These are phyloP conservation scores for Nemania sp. DNA, from an alignment of 2,329 filamentous ascomycete genomes.

Conservation along the genomic window DNA sequence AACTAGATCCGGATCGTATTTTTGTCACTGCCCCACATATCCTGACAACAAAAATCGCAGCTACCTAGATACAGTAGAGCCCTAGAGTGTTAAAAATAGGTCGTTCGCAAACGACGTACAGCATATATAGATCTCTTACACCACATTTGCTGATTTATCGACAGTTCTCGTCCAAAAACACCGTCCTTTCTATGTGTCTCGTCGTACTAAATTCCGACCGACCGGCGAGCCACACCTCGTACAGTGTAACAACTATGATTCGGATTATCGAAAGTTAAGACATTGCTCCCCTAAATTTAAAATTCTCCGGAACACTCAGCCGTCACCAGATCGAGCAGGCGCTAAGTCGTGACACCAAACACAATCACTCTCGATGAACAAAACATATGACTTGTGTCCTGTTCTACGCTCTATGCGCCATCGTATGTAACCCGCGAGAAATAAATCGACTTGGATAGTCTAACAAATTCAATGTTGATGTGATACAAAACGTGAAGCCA, in stretches of 20 bases:
- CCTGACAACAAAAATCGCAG: not conserved
- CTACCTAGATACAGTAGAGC: not conserved
- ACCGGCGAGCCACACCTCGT: not conserved
- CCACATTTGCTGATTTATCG: not conserved
- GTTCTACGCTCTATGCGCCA: not conserved
- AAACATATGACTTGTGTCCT: not conserved
- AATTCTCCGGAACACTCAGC: not conserved
- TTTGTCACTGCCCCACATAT: conserved; percentile 17
- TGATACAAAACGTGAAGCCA: not conserved
- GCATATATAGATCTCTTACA: too few species aligned
- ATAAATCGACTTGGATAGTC: not conserved
- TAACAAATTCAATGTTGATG: not conserved
- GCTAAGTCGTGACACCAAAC: not conserved
- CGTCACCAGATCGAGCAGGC: conserved; percentile 4
- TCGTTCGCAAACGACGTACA: not conserved
- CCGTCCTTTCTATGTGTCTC: not conserved
- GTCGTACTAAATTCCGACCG: not conserved
- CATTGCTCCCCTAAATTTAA: not conserved
- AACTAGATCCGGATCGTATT: conserved; percentile 26
- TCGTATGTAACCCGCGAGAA: not conserved
- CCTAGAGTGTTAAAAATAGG: conserved; percentile 22
- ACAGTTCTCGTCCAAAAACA: not conserved
- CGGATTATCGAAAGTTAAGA: conserved; percentile 1
- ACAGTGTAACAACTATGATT: not conserved
- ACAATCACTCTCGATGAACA: not conserved